Percentiles rank a stretch among this genome's conserved stretches.
Evolutionary conservation across 768 basidiomycete genomes (phyloP).

Genomic region (Paxillus rubicundulus): DNA sequence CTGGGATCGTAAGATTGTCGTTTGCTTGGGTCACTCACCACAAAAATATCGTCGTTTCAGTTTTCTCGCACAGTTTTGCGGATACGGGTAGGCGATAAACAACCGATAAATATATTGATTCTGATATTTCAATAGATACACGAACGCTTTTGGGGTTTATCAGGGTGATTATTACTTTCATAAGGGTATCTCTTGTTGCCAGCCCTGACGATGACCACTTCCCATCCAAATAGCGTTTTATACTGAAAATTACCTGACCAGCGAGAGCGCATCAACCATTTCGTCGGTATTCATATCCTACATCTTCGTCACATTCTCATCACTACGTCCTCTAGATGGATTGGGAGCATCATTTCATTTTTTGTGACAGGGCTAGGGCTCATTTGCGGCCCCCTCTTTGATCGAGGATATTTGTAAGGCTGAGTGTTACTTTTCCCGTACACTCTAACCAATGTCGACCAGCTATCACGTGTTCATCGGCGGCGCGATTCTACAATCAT

Average conservation of each 20-base stretch:
- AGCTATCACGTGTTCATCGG: constrained; percentile 14
- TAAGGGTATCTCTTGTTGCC: background rate
- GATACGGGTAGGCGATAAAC: constrained; percentile 19
- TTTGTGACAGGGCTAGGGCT: constrained; percentile 37
- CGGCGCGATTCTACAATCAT: constrained; percentile 25
- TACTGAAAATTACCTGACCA: constrained; percentile 16
- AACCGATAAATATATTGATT: background rate
- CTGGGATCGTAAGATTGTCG: constrained; percentile 22
- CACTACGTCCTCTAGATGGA: constrained; percentile 28
- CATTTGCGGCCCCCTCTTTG: constrained; percentile 45
- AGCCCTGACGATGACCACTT: background rate
- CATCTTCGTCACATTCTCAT: no score
- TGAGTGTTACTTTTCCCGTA: no score
- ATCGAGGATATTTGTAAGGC: constrained; percentile 49
- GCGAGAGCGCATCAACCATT: constrained; percentile 21
- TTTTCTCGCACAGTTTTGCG: constrained; percentile 26
- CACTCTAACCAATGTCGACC: no score
- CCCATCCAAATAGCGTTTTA: constrained; percentile 18
- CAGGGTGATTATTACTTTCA: constrained; percentile 13
- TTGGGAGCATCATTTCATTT: constrained; percentile 48
- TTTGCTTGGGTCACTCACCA: background rate
- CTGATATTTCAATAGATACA: constrained; percentile 13
- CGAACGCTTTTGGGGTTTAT: constrained; percentile 26
- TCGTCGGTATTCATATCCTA: no score
- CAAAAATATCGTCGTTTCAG: constrained; percentile 8